phyloP scores from a whole-genome alignment of 148 eudicot species.

The Persicaria maculosa region DNA sequence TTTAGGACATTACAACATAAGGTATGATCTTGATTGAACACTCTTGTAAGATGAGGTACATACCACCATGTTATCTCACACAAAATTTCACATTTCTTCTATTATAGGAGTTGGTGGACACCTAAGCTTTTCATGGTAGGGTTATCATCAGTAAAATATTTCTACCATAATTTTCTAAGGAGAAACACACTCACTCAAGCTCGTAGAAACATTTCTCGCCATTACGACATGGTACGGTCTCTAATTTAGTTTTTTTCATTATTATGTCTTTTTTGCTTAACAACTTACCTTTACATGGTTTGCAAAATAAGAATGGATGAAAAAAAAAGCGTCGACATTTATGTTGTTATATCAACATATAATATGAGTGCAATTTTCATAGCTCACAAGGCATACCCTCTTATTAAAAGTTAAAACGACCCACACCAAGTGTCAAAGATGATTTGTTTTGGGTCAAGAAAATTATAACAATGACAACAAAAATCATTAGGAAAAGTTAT shows the following conservation, averaged over 20 bases:
- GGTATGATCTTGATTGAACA: background rate
- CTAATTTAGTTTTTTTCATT: background rate
- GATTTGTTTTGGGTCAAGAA: no score
- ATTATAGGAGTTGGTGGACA: conserved; percentile 91
- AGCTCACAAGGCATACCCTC: no score
- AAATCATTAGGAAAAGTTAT: no score
- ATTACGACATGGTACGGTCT: conserved; percentile 78
- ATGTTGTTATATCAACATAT: no score
- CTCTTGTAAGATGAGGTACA: background rate
- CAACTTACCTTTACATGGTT: background rate
- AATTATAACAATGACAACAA: no score
- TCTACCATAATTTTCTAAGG: conserved; percentile 56
- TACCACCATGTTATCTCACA: background rate
- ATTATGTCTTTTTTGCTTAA: no score
- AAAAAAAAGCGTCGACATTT: no score
- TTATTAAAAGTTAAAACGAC: no score
- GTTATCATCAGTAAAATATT: conserved; percentile 75
- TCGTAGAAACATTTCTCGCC: conserved; percentile 85
- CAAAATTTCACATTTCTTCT: background rate
- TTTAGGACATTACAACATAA: background rate
- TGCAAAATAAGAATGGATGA: no score
- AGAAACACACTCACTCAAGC: conserved; percentile 76
- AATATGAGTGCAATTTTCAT: no score
- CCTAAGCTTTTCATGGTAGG: conserved; percentile 80
- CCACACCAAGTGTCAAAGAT: no score